phyloP scores from a whole-genome alignment of 805 yeast genomes.

The Wickerhamomyces bovis region DNA sequence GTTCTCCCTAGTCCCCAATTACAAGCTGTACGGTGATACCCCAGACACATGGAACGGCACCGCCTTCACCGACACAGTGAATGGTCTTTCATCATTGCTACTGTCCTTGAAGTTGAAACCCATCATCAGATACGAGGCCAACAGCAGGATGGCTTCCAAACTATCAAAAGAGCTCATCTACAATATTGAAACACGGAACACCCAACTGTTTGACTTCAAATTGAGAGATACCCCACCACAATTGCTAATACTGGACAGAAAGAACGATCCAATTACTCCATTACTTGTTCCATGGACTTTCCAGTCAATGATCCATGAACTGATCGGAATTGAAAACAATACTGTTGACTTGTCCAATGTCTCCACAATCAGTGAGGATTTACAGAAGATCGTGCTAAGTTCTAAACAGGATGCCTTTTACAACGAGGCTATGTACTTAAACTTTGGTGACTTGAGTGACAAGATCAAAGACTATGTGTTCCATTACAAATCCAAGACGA shows the following conservation, averaged over 20 bases:
- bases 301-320: conserved; percentile 95
- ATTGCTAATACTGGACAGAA: conserved; percentile 72
- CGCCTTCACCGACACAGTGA: conserved; percentile 35
- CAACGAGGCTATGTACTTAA: conserved; percentile 74
- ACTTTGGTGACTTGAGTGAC: conserved; percentile 93
- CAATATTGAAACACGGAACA: conserved; percentile 49
- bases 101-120: conserved; percentile 77
- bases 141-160: conserved; percentile 56
- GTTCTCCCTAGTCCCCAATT: conserved; percentile 38
- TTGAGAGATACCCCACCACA: conserved; percentile 63
- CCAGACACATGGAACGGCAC: conserved; percentile 41
- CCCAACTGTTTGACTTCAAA: conserved; percentile 61
- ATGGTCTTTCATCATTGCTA: conserved; percentile 48
- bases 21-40: conserved; percentile 29
- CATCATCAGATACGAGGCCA: conserved; percentile 67
- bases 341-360: conserved; percentile 60
- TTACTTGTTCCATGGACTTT: conserved; percentile 94
- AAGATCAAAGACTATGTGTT: conserved; percentile 79
- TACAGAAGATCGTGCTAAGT: conserved; percentile 58
- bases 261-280: conserved; percentile 91
- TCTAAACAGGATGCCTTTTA: conserved; percentile 73
- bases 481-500: conserved; percentile 74
- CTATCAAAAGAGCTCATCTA: conserved; percentile 62
- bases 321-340: conserved; percentile 76
- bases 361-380: conserved; percentile 51